phyloP scores from a whole-genome alignment of 805 yeast genomes.

The Candida nemodendra region DNA sequence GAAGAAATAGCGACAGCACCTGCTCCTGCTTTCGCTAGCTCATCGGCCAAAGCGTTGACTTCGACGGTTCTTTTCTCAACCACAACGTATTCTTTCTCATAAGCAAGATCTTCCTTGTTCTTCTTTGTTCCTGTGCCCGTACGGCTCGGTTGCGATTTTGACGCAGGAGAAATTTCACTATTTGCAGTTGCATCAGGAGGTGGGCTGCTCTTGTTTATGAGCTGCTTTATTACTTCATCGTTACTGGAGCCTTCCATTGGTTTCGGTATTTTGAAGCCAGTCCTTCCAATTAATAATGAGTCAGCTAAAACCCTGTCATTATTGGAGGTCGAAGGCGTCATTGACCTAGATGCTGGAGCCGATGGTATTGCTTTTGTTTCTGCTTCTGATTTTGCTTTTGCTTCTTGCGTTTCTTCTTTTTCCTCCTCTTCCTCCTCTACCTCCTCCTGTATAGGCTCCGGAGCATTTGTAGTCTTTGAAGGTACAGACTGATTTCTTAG shows the following conservation, averaged over 20 bases:
- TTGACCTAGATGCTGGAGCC: too few relatives aligned
- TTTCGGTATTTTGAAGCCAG: conserved; percentile 15
- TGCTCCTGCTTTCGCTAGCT: conserved; percentile 54
- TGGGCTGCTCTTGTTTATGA: conserved; percentile 44
- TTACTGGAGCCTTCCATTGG: conserved; percentile 24
- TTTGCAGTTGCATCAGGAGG: conserved; percentile 32
- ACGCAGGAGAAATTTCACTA: neutral
- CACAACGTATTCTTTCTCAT: conserved; percentile 88
- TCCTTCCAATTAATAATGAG: conserved; percentile 18
- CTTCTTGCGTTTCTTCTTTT: neutral
- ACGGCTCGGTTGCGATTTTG: conserved; percentile 5
- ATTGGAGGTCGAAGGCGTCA: neutral
- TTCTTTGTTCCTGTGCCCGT: too few relatives aligned
- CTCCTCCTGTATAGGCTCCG: conserved; percentile 19
- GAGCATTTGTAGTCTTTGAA: conserved; percentile 8
- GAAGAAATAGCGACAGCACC: conserved; percentile 41
- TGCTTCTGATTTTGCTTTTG: neutral
- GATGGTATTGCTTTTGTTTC: too few relatives aligned
- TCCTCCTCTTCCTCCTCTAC: conserved; percentile 11
- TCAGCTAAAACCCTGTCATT: conserved; percentile 13
- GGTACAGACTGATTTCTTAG: conserved; percentile 3
- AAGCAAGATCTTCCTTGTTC: conserved; percentile 40
- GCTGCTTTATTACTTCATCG: conserved; percentile 46
- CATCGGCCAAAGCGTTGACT: conserved; percentile 94
- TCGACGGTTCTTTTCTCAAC: conserved; percentile 94